Evolutionary conservation across 805 yeast species (phyloP).

Genomic region (Schwanniomyces pseudopolymorphus): DNA sequence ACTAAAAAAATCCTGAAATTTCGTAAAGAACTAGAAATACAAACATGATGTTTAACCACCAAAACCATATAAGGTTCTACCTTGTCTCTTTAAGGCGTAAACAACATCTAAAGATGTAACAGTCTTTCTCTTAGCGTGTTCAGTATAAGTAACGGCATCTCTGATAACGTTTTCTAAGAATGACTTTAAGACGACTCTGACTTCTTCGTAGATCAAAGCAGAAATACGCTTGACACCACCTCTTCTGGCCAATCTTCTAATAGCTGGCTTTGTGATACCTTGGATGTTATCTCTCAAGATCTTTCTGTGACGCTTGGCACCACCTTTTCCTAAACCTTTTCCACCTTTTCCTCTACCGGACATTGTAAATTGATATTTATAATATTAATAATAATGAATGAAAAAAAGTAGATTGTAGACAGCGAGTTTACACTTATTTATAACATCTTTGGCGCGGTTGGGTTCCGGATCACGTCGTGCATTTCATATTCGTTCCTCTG

Average conservation of each 20-base stretch:
- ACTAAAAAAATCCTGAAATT: constrained; percentile 12
- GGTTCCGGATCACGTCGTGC: neutral
- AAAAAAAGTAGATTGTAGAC: neutral
- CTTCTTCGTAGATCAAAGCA: constrained; percentile 97
- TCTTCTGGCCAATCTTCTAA: constrained; percentile 99
- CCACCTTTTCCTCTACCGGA: constrained; percentile 99
- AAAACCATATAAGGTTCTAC: constrained; percentile 99
- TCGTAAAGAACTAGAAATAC: constrained; percentile 13
- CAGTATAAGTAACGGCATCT: constrained; percentile 99
- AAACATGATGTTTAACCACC: constrained; percentile 72
- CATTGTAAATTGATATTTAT: constrained; percentile 49
- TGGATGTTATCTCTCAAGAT: constrained; percentile 98
- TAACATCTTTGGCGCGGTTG: neutral
- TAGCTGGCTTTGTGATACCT: constrained; percentile 99
- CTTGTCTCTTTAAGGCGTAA: constrained; percentile 99
- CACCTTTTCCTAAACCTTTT: constrained; percentile 99
- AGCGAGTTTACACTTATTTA: neutral
- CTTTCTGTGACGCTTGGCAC: constrained; percentile 99
- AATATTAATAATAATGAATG: neutral
- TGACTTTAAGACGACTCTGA: constrained; percentile 92
- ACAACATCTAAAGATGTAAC: constrained; percentile 98
- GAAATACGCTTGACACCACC: constrained; percentile 99
- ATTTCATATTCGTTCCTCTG: neutral
- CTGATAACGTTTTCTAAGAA: constrained; percentile 97
- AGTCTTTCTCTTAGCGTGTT: constrained; percentile 99